phyloP scores from a whole-genome alignment of 768 basidiomycete genomes.

The Gautieria morchelliformis region DNA sequence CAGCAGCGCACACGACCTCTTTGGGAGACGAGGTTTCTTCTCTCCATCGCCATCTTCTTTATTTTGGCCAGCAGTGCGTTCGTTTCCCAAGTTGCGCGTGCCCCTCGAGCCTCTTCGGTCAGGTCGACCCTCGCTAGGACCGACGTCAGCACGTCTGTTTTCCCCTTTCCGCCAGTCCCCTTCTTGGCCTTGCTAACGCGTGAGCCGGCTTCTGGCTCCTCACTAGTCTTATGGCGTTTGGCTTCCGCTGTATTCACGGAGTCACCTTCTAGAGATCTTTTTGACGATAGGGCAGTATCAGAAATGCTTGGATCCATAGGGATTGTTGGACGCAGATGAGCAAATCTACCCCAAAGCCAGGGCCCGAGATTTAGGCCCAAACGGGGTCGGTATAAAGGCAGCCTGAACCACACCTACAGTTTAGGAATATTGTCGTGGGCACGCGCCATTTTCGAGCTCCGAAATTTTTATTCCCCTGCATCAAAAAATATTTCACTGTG shows the following conservation, averaged over 20 bases:
- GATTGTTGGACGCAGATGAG: not conserved
- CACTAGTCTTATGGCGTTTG: not conserved
- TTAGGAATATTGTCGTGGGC: too few relatives aligned
- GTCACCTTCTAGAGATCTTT: not conserved
- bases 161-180: not conserved
- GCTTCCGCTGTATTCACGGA: not conserved
- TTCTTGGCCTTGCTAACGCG: not conserved
- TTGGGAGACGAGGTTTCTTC: slow-evolving; percentile 60
- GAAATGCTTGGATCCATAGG: not conserved
- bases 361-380: not conserved
- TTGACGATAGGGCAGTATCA: not conserved
- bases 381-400: not conserved
- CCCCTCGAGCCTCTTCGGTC: slow-evolving; percentile 4
- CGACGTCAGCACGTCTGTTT: slow-evolving; percentile 2
- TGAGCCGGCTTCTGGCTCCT: not conserved
- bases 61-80: slow-evolving; percentile 12
- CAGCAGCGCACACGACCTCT: slow-evolving; percentile 74
- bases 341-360: not conserved
- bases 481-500: too few relatives aligned
- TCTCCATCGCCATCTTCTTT: slow-evolving; percentile 16
- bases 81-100: slow-evolving; percentile 14
- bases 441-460: too few relatives aligned
- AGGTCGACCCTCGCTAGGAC: not conserved
- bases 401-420: not conserved
- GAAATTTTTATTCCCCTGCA: too few relatives aligned